Base-by-base conservation (phyloP, 768 basidiomycete genomes). In the Megacollybia marginata region DNA sequence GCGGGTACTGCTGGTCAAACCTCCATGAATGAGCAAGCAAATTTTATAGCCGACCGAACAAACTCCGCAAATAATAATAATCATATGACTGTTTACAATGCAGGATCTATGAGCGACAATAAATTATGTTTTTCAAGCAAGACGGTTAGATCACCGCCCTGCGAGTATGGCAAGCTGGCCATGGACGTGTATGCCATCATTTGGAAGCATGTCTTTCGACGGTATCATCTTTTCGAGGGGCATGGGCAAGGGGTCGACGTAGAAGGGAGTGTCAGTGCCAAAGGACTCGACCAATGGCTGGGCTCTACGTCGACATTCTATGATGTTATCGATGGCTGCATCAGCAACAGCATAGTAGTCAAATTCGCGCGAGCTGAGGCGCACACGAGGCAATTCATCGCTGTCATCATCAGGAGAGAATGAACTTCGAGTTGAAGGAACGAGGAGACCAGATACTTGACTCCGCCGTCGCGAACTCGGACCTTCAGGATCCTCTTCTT, bases 241-340 rank as follows among this genome's bases (percentile, higher is more conserved):
- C 57, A 75, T 78, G 10, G 82, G 82, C 13, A 83, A 68, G 9
- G 80, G 80, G 54, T 77, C 67, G 20, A 74, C 62, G 48, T 59
- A 64, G 54, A 62, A 67, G 7, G 65, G 63, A 18, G 49, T 31
- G 9, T 51, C 36, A 28, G 62, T 54, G 23, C 52, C 60, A 19
- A 57, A 57, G 18, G 43, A 38, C 46, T 48, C 48, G 28, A 48
- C 40, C 32, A 48, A 19, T 23, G 33, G 33, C 35, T n/a, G 23
- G 28, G 13, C 5, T n/a, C 15, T 15, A 31, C 42, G 19, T n/a
- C 36, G 42, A 16, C 38, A 19, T 15, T 40, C 38, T 15, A 15
- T 15, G 15, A 82, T 67, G 47, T 78, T 76, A 53, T 78, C 76
- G 52, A 16, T 18, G 48, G 65, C 48, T 51, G 66, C 62, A 59